These are phyloP conservation scores for Diutina siamensis DNA, from an alignment of 1,139 yeast species.

Conservation along the genomic window DNA sequence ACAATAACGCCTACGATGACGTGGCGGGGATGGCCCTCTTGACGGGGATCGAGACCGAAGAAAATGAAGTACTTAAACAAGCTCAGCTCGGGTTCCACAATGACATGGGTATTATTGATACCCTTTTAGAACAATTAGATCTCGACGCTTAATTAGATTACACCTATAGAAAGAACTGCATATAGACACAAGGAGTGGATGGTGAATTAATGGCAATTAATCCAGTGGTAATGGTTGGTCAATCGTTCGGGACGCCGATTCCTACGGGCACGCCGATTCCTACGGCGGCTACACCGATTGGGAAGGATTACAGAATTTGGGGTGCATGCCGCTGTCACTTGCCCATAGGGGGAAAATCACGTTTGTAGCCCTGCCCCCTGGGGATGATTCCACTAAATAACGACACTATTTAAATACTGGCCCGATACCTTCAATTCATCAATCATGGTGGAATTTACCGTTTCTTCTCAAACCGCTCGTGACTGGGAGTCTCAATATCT, in stretches of 20 bases:
- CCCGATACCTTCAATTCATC: background rate
- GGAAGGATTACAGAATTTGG: too few relatives aligned
- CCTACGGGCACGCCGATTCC: too few relatives aligned
- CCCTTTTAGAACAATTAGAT: conserved; percentile 26
- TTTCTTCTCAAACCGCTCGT: conserved; percentile 31
- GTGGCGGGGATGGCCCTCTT: conserved; percentile 9
- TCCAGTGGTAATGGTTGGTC: too few relatives aligned
- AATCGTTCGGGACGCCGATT: too few relatives aligned
- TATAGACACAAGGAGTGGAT: too few relatives aligned
- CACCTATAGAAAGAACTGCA: too few relatives aligned
- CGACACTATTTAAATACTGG: background rate
- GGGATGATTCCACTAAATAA: background rate
- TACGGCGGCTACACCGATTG: too few relatives aligned
- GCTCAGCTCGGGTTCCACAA: conserved; percentile 16
- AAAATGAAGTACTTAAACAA: conserved; percentile 22
- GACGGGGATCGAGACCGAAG: conserved; percentile 10
- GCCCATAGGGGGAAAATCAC: background rate
- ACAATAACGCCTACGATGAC: conserved; percentile 24
- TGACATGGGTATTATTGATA: conserved; percentile 33
- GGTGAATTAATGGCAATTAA: too few relatives aligned
- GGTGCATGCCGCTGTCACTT: conserved; percentile 6
- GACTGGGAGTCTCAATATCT: conserved; percentile 71
- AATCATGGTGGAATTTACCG: conserved; percentile 2
- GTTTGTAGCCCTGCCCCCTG: background rate
- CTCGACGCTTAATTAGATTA: conserved; percentile 29